These are phyloP conservation scores for Cordyceps sp. DNA, from an alignment of 2,329 filamentous ascomycete species.

Conservation along the genomic window DNA sequence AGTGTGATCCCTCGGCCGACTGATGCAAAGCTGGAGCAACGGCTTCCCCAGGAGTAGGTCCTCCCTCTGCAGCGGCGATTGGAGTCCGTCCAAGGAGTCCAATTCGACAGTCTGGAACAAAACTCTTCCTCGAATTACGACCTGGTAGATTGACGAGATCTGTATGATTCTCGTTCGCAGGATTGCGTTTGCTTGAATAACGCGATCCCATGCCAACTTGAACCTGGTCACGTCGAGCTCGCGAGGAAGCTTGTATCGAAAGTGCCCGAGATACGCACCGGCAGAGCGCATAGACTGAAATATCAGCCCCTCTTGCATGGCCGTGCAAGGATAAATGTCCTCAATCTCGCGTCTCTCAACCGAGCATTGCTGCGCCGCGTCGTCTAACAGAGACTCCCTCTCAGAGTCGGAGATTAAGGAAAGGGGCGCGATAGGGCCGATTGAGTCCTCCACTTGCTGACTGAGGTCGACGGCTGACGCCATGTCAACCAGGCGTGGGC, in stretches of 20 bases:
- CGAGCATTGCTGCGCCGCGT: background rate
- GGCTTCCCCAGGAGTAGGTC: slow-evolving; percentile 20
- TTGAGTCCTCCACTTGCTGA: no score
- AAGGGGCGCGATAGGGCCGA: slow-evolving; percentile 1
- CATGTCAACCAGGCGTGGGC: slow-evolving; percentile 3
- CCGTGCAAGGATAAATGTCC: slow-evolving; percentile 7
- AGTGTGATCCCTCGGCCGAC: background rate
- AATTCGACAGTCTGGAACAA: slow-evolving; percentile 14
- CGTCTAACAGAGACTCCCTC: background rate
- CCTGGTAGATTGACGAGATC: slow-evolving; percentile 21
- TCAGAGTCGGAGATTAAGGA: background rate
- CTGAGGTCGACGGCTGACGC: background rate
- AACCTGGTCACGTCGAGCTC: slow-evolving; percentile 12
- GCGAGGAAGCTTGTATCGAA: slow-evolving; percentile 18
- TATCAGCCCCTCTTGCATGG: slow-evolving; percentile 32
- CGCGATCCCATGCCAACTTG: slow-evolving; percentile 20
- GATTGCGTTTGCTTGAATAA: slow-evolving; percentile 16
- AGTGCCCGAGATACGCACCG: slow-evolving; percentile 28
- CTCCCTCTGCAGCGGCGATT: slow-evolving; percentile 6
- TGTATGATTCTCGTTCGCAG: slow-evolving; percentile 25
- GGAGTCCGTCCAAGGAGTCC: background rate
- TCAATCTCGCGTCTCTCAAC: slow-evolving; percentile 13
- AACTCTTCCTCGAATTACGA: slow-evolving; percentile 11
- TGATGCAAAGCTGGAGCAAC: slow-evolving; percentile 22
- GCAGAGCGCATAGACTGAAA: slow-evolving; percentile 25